Base-by-base conservation (phyloP, 257 asterid species). In the Solanum pinnatisectum region DNA sequence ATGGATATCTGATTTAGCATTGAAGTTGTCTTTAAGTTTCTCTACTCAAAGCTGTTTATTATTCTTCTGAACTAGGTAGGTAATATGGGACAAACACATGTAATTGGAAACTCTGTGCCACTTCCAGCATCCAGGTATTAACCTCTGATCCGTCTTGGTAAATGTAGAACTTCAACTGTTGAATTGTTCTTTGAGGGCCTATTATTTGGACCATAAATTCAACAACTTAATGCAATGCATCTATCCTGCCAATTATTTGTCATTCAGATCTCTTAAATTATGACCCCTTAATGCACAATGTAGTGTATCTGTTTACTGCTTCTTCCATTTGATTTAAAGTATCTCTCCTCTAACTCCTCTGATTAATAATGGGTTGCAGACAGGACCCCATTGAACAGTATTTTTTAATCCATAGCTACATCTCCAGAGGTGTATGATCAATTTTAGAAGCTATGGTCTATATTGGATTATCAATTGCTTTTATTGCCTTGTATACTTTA, bases 41-140 rank as follows among this genome's bases (percentile, higher is more conserved):
- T 32, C 68, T 33, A 22, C 59, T 86, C 56, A 40, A 72, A 49
- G 65, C 73, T 72, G 86, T 83, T 88, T 88, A 86, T 76, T 90
- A 88, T 84, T 71, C 86, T 74, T 35, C 78, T 68, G 52, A 79
- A 86, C 87, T 91, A 96, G 98, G 93, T 92, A 98, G 98, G 95
- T 39, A 93, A 91, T 89, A 89, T 88, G 91, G 95, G 92, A 84
- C 88, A 92, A 36, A 71, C 89, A 87, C 95, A 90, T 88, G 91
- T 89, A 87, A 91, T 85, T 86, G 98, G 95, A 76, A 93, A 91
- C 89, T 88, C 98, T 89, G 88, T 68, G 78, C 89, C 94, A 88
- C 81, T 88, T 89, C 92, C 95, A 39, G 86, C 89, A 70, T 87
- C 98, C 52, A 93, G 98, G 99, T 96, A 94, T 39, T 76, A 25